Conservation (phyloP, 805 yeast species). For the Candida arabinofermentans region DNA sequence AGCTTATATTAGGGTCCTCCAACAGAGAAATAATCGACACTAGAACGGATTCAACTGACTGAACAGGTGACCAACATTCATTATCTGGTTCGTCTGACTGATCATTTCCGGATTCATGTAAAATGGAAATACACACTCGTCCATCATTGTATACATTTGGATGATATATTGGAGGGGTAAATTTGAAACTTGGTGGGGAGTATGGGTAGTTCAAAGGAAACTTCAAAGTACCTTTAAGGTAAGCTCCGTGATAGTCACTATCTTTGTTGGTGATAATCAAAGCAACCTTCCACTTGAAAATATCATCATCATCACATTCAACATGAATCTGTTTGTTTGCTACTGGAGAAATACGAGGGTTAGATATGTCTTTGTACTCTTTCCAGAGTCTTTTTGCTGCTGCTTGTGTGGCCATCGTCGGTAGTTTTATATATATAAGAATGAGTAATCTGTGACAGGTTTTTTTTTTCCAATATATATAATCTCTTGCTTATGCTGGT, state of each 20-base stretch:
- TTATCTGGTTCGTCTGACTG: slow-evolving; percentile 90
- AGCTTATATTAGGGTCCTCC: slow-evolving; percentile 89
- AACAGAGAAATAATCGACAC: slow-evolving; percentile 85
- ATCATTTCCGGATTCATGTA: slow-evolving; percentile 83
- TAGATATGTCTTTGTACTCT: slow-evolving; percentile 90
- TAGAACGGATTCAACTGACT: slow-evolving; percentile 89
- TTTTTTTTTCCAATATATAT: not conserved
- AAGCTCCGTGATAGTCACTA: slow-evolving; percentile 91
- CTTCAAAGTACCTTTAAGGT: slow-evolving; percentile 87
- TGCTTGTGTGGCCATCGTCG: slow-evolving; percentile 34
- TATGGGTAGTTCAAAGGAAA: slow-evolving; percentile 92
- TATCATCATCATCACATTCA: slow-evolving; percentile 52
- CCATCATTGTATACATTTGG: slow-evolving; percentile 97
- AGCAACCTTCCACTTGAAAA: slow-evolving; percentile 76
- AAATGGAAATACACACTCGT: slow-evolving; percentile 84
- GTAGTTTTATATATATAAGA: not conserved
- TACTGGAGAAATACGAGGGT: slow-evolving; percentile 66
- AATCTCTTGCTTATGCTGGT: no score
- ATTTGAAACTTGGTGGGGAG: slow-evolving; percentile 88
- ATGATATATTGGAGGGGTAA: slow-evolving; percentile 92
- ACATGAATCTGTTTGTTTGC: slow-evolving; percentile 29
- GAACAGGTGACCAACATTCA: slow-evolving; percentile 95
- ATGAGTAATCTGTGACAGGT: no score
- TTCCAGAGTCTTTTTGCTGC: slow-evolving; percentile 79
- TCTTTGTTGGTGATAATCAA: slow-evolving; percentile 89